phyloP scores from a whole-genome alignment of 2,329 filamentous ascomycete species.

The Kalmusia sp. region DNA sequence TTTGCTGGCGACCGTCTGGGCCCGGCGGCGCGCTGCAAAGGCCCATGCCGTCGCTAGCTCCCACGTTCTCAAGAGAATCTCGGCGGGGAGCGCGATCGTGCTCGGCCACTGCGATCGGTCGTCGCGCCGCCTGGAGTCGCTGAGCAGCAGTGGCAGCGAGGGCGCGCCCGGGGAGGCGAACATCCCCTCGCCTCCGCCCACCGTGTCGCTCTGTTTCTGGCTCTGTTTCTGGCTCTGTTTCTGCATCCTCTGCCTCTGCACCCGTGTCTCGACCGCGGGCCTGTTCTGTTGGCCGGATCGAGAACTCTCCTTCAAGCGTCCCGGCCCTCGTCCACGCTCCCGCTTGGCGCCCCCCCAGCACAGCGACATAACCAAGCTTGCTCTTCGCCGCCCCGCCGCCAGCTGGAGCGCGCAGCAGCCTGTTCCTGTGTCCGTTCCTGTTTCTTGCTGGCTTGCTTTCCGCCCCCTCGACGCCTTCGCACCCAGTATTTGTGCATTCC shows the following conservation, averaged over 20 bases:
- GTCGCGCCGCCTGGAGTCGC: not conserved
- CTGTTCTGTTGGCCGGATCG: slow-evolving; percentile 1
- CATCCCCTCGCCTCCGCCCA: not conserved
- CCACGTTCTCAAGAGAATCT: too few species aligned
- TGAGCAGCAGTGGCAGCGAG: not conserved
- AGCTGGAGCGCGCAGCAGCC: not conserved
- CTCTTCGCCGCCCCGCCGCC: not conserved
- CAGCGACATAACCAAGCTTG: not conserved
- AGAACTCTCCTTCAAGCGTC: not conserved
- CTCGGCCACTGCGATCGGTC: not conserved
- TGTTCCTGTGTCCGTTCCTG: too few species aligned
- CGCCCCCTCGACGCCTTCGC: not conserved
- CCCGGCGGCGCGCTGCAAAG: too few species aligned
- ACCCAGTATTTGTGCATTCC: not conserved
- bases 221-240: not conserved
- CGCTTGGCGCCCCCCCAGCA: not conserved
- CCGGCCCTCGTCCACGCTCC: not conserved
- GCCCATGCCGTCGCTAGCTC: too few species aligned
- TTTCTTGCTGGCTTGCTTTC: too few species aligned
- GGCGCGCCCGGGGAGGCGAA: not conserved
- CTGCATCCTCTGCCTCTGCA: not conserved
- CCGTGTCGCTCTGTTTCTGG: not conserved
- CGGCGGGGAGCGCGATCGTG: too few species aligned
- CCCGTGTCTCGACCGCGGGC: not conserved
- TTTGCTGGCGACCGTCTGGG: too few species aligned